These are phyloP conservation scores for Xylariales sp. DNA, from an alignment of 2,329 filamentous ascomycete species.

Conservation along the genomic window DNA sequence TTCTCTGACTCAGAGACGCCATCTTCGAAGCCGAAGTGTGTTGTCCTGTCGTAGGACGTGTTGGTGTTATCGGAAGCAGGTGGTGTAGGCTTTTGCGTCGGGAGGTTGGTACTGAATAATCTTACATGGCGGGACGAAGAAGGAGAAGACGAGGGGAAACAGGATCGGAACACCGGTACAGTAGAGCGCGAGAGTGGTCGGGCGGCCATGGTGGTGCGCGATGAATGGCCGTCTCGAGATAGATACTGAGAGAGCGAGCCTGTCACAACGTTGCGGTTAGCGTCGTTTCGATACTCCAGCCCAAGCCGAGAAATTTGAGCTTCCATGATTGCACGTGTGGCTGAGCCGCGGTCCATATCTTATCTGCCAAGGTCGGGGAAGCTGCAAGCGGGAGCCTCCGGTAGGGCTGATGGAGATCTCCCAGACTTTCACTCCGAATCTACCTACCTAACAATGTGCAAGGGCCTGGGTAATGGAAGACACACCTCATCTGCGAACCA, in stretches of 20 bases:
- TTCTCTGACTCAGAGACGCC: constrained; percentile 80
- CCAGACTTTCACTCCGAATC: too few relatives aligned
- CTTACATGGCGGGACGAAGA: constrained; percentile 10
- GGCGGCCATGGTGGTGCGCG: constrained; percentile 21
- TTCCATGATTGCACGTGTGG: too few relatives aligned
- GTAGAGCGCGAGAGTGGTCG: constrained; percentile 21
- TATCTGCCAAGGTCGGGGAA: too few relatives aligned
- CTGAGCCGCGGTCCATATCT: too few relatives aligned
- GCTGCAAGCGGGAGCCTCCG: too few relatives aligned
- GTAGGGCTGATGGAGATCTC: too few relatives aligned
- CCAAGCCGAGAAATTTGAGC: too few relatives aligned
- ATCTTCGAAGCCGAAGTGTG: constrained; percentile 82
- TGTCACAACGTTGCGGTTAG: background rate
- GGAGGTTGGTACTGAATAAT: constrained; percentile 19
- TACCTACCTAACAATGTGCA: too few relatives aligned
- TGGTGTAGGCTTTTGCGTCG: constrained; percentile 14
- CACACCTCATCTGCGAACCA: constrained; percentile 3
- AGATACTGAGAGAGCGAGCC: background rate
- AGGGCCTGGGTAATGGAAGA: too few relatives aligned
- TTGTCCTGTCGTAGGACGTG: constrained; percentile 49
- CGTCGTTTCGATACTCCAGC: too few relatives aligned
- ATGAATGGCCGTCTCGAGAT: background rate
- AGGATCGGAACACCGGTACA: constrained; percentile 14
- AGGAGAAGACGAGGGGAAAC: constrained; percentile 6
- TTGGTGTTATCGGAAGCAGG: constrained; percentile 16